Evolutionary conservation across 176 grass and related monocot genomes (phyloP).

Genomic region (Oryza coarctata): DNA sequence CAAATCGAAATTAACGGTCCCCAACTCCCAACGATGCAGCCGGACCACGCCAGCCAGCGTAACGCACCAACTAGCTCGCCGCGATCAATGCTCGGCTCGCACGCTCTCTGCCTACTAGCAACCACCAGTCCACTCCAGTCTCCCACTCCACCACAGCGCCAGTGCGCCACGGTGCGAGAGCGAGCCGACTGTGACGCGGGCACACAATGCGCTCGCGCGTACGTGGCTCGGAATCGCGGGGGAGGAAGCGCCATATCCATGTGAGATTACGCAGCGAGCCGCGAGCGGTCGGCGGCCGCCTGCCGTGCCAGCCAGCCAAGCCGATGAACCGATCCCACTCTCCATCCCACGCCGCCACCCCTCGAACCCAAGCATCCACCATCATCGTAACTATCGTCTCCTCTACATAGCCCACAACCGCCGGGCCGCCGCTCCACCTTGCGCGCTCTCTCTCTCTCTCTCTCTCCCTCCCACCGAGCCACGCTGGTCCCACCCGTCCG

Average conservation of each 20-base stretch:
- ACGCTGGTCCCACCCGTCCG: conserved; percentile 37
- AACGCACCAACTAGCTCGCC: not conserved
- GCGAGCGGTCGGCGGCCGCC: not conserved
- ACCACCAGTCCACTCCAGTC: not conserved
- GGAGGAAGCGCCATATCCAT: conserved; percentile 11
- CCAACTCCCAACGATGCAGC: conserved; percentile 25
- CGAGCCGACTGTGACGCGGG: not conserved
- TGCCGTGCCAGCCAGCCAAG: not conserved
- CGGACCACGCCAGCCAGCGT: conserved; percentile 18
- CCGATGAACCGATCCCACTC: no score
- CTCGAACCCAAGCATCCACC: not conserved
- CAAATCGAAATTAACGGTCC: conserved; percentile 26
- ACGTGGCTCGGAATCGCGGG: conserved; percentile 15
- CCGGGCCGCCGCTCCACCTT: conserved; percentile 10
- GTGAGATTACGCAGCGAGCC: conserved; percentile 1
- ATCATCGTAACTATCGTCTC: conserved; percentile 21
- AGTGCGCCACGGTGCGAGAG: not conserved
- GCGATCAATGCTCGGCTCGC: not conserved
- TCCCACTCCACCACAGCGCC: not conserved
- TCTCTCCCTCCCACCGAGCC: not conserved
- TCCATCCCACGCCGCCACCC: conserved; percentile 14
- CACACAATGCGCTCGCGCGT: not conserved
- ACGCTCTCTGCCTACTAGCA: not conserved
- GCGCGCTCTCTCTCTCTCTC: not conserved
- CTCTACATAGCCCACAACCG: conserved; percentile 12